Evolutionary conservation across 2,329 filamentous ascomycete species (phyloP), one percentile per base, ranked within the genome.

Genomic region (Aspergillus sp.): DNA sequence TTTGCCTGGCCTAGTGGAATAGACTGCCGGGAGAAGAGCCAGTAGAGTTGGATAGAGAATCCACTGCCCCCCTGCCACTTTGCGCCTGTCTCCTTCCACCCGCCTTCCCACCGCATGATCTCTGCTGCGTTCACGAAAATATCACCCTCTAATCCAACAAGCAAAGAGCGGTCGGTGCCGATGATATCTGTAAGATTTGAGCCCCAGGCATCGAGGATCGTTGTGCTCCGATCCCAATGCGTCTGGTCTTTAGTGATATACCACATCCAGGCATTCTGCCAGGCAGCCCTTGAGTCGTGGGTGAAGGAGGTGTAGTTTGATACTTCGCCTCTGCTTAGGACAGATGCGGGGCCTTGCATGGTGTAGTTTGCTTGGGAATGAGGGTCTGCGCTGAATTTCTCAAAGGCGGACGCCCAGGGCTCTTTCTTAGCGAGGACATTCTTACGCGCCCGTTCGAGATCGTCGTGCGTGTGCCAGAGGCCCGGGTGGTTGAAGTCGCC

Each of bases 21-120:
- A 0, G 67, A 70, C 61, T 78, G 75, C 0, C 71, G 64, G 3
- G 73, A 70, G 55, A 79, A 76, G 0, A 77, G 65, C 73, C 75
- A 77, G 59, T 78, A 79, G 2, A 78, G 64, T 63, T 76, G 73
- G 48, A 68, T 75, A 7, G 68, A 69, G 58, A 77, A 77, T 1
- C 75, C 76, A 1, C 62, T 65, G 1, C 70, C 69, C 2, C 77
- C 77, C n/a, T 65, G 59, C 64, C 64, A 69, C n/a, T 55, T 64
- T 0, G 73, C 68, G 2, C 75, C 73, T 2, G 59, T 27, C 56
- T 79, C 76, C 0, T 64, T 63, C 76, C 76, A 79, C 21, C 66
- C 64, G 7, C 74, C 75, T 57, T 79, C 76, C 73, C 75, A 77
- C 31, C 75, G 70, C 74, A 79, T 76, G 31, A 79, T 77, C 62